Evolutionary conservation across 176 grass and related monocot species (phyloP).

Genomic region (Hordeum vulgare): DNA sequence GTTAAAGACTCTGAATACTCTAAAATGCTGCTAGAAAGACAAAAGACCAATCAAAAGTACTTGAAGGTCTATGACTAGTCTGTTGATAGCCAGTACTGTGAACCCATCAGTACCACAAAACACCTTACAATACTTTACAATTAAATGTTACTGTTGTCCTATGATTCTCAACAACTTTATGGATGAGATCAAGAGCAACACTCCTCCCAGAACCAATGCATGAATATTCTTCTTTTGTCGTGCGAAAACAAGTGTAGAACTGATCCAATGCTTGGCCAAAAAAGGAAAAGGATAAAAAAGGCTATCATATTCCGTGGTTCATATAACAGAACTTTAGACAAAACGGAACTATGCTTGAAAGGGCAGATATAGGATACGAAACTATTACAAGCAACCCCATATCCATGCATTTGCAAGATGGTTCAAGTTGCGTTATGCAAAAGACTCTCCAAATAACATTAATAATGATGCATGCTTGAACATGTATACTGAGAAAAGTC

Average conservation of each 20-base stretch:
- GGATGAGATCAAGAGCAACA: neutral
- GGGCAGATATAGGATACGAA: neutral
- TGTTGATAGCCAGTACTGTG: neutral
- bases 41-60: neutral
- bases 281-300: neutral
- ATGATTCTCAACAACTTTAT: neutral
- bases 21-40: neutral
- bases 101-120: neutral
- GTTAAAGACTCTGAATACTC: slow-evolving; percentile 7
- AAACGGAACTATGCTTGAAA: neutral
- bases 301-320: neutral
- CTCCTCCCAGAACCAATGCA: neutral
- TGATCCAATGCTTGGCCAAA: neutral
- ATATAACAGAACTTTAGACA: neutral
- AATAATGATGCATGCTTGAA: neutral
- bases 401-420: neutral
- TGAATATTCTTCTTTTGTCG: neutral
- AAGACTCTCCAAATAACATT: neutral
- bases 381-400: neutral
- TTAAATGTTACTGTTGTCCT: neutral
- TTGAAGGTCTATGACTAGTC: slow-evolving; percentile 15
- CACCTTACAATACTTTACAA: neutral
- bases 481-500: slow-evolving; percentile 5
- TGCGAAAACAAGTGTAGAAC: neutral
- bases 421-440: slow-evolving; percentile 7